Percentiles rank a stretch among this genome's conserved stretches.
These are phyloP conservation scores for Euclidium syriacum DNA, from an alignment of 345 rosid species.

Conservation along the genomic window DNA sequence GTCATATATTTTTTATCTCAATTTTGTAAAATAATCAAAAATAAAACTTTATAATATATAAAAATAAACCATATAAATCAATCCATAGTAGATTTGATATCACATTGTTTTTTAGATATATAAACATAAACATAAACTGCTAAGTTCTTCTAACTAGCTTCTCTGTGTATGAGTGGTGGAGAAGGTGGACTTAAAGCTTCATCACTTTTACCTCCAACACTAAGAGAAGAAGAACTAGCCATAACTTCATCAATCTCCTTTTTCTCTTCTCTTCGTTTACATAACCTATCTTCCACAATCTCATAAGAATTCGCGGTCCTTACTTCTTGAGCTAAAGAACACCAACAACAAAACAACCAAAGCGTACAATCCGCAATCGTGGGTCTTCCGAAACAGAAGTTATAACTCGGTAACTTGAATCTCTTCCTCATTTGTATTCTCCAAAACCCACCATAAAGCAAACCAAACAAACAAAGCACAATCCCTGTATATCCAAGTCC, in stretches of 20 bases:
- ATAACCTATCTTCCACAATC: conserved; percentile 52
- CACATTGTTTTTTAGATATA: background rate
- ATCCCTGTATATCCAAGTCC: conserved; percentile 61
- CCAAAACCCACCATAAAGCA: conserved; percentile 95
- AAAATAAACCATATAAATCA: background rate
- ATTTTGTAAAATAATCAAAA: no score
- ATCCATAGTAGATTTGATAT: background rate
- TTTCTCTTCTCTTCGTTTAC: conserved; percentile 25
- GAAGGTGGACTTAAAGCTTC: conserved; percentile 60
- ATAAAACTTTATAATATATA: no score
- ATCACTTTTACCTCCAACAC: conserved; percentile 35
- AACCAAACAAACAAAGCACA: conserved; percentile 70
- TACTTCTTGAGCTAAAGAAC: conserved; percentile 90
- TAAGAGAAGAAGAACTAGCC: conserved; percentile 35
- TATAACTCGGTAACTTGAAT: conserved; percentile 64
- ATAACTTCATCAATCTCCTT: conserved; percentile 12
- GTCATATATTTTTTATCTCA: no score
- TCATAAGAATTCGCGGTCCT: conserved; percentile 71
- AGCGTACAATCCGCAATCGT: conserved; percentile 56
- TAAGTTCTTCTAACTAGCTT: conserved; percentile 25
- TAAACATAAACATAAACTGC: background rate
- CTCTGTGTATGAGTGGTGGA: conserved; percentile 52
- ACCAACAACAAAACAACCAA: conserved; percentile 93
- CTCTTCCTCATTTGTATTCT: conserved; percentile 92
- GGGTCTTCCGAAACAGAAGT: conserved; percentile 62